Conservation (phyloP, 2,329 filamentous ascomycete genomes). For the Aspergillus arachidicola region DNA sequence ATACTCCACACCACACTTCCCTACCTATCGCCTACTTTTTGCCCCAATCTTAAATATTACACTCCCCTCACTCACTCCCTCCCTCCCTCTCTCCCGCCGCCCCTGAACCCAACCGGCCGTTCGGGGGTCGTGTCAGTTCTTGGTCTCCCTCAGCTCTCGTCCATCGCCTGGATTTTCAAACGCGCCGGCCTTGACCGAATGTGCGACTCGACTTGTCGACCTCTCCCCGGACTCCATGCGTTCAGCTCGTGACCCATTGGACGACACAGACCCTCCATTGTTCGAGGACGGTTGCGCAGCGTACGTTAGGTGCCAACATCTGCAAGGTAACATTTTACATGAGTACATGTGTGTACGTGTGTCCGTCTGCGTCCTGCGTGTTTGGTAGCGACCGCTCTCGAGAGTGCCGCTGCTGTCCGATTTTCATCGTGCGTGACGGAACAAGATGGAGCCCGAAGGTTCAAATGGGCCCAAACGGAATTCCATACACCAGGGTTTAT, state of each 20-base stretch:
- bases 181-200: conserved; percentile 36
- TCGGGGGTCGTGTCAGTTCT: conserved; percentile 25
- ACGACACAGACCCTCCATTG: conserved; percentile 36
- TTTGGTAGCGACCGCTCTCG: conserved; percentile 28
- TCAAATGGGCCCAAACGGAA: conserved; percentile 44
- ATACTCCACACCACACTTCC: neutral
- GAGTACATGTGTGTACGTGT: conserved; percentile 23
- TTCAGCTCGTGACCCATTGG: conserved; percentile 37
- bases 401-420: conserved; percentile 25
- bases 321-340: conserved; percentile 28
- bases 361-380: conserved; percentile 27
- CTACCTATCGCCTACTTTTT: neutral
- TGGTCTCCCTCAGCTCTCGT: conserved; percentile 19
- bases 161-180: conserved; percentile 16
- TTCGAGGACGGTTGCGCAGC: conserved; percentile 34
- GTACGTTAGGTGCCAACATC: conserved; percentile 27
- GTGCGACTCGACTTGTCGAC: conserved; percentile 34
- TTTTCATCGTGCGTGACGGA: conserved; percentile 23
- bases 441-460: conserved; percentile 46
- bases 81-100: conserved; percentile 11
- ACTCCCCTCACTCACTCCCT: neutral
- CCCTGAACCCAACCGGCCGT: conserved; percentile 20
- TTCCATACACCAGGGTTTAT: conserved; percentile 40
- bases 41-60: neutral
- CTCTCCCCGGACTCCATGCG: conserved; percentile 41